Conservation (phyloP, 2,329 filamentous ascomycete genomes). For the Cadophora sp. region DNA sequence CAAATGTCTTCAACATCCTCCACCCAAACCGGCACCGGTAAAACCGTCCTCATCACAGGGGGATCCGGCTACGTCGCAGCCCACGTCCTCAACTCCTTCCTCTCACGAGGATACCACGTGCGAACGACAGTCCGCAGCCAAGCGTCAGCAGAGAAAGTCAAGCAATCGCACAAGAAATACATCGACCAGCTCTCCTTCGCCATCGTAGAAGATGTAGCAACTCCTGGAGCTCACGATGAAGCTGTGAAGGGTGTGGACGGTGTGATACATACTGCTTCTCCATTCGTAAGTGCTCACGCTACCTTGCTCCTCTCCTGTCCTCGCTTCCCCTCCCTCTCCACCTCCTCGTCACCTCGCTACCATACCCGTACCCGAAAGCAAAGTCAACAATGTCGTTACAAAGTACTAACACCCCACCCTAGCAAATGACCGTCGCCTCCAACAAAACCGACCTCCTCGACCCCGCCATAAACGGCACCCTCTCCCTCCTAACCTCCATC, state of each 20-base stretch:
- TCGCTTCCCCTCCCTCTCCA: background rate
- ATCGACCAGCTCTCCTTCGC: constrained; percentile 42
- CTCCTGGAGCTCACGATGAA: constrained; percentile 72
- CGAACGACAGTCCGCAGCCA: constrained; percentile 53
- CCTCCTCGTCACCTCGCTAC: no score
- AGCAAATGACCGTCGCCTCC: constrained; percentile 40
- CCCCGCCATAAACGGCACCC: constrained; percentile 60
- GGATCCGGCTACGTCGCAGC: constrained; percentile 59
- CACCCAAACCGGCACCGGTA: background rate
- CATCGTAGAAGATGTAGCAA: constrained; percentile 74
- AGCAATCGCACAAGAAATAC: constrained; percentile 48
- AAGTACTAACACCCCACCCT: background rate
- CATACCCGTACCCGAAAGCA: no score
- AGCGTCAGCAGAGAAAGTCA: constrained; percentile 52
- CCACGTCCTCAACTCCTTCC: constrained; percentile 54
- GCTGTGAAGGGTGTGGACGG: constrained; percentile 67
- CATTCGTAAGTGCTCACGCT: background rate
- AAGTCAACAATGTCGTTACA: background rate
- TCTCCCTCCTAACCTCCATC: constrained; percentile 54
- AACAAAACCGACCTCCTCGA: constrained; percentile 52
- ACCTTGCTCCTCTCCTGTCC: background rate
- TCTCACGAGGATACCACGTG: constrained; percentile 47
- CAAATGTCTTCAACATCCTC: background rate
- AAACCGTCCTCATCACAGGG: constrained; percentile 40
- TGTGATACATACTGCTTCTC: constrained; percentile 46